Base-by-base conservation (phyloP, 2,329 filamentous ascomycete genomes). In the Colletotrichum navitas region DNA sequence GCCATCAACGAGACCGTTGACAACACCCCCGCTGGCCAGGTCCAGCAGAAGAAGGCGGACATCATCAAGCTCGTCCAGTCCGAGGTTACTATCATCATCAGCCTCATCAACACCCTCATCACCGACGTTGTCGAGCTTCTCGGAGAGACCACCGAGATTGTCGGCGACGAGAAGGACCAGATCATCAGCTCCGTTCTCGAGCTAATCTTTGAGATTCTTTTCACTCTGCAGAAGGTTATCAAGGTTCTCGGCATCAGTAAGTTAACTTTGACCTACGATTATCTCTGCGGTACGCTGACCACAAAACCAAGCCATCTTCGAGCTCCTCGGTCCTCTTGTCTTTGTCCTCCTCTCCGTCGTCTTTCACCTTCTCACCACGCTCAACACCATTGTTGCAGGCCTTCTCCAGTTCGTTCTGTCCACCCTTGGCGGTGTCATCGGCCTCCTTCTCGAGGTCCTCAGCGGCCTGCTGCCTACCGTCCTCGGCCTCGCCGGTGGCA, bases 151-250 rank as follows among this genome's bases (percentile, higher is more conserved):
- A 60, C 47, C 18, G 59, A 71, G 65, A 69, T 71, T 14, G 65
- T 71, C 39, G 69, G 43, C 7, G 69, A 71, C 39, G 69, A 71
- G 43, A 71, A 71, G 65, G 36, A 71, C 39, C 21, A 71, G 65
- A 68, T 71, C 60, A 45, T 64, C 16, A 34, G 14, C 52, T 21
- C 41, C 18, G 65, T 71, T 39, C 59, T 71, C 16, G 59, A 71
- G 65, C 65, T 71, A 29, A 21, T 71, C 32, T 69, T 71, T 34
- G 69, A 71, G 32, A 60, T 71, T 24, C 21, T 64, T 18, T 71
- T 21, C 65, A 43, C 59, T 21, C 29, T 71, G 43, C 41, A 71
- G 65, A 43, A 60, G 24, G 69, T 71, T 14, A 49, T 71, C 64
- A 63, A 64, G 59, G 29, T 45, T 21, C 65, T 68, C n/a, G 47